Conservation (phyloP, 306 rosid species). For the Ormosia emarginata region DNA sequence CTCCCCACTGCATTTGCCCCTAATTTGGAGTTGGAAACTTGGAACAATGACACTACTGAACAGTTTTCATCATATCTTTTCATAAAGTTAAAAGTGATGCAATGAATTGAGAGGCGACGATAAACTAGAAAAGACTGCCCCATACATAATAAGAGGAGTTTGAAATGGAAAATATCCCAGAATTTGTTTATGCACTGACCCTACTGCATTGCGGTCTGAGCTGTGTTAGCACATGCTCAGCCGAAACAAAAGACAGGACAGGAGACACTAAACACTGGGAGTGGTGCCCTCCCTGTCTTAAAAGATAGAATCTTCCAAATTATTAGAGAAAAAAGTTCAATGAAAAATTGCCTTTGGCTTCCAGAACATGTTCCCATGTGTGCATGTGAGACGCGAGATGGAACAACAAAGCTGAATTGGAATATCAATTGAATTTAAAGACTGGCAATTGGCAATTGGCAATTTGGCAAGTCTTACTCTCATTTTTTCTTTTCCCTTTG, state of each 20-base stretch:
- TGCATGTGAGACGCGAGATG: slow-evolving; percentile 16
- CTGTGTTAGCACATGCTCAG: slow-evolving; percentile 51
- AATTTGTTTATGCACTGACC: slow-evolving; percentile 30
- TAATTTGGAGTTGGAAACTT: neutral
- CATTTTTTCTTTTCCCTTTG: neutral
- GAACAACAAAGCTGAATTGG: neutral
- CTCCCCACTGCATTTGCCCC: neutral
- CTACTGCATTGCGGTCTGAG: slow-evolving; percentile 30
- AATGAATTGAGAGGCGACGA: neutral
- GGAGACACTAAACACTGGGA: neutral
- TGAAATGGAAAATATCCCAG: slow-evolving; percentile 8
- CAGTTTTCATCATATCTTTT: neutral
- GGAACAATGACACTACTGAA: neutral
- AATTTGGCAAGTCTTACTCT: no score
- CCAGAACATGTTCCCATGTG: slow-evolving; percentile 40
- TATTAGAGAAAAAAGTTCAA: slow-evolving; percentile 20
- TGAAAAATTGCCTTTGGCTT: slow-evolving; percentile 13
- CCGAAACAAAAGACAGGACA: neutral
- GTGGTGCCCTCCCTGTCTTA: neutral
- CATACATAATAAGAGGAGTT: neutral
- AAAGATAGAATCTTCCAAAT: slow-evolving; percentile 31
- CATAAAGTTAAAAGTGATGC: neutral
- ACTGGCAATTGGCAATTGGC: neutral
- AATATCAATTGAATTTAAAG: neutral
- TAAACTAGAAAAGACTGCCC: neutral